phyloP scores from a whole-genome alignment of 2,329 filamentous ascomycete species.

The Nothomitra cinnamomea region DNA sequence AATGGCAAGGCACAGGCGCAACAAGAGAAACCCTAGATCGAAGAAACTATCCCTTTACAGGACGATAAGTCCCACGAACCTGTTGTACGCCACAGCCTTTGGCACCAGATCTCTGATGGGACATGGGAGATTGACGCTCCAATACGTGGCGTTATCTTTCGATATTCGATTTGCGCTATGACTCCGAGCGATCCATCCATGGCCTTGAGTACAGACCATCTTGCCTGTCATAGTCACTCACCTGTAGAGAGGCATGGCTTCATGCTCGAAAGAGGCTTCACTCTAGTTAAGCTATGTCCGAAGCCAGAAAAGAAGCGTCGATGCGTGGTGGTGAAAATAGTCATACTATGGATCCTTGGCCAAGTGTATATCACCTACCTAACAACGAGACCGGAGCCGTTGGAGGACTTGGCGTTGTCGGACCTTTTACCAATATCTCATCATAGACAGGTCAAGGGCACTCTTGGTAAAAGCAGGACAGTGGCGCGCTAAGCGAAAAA shows the following conservation, averaged over 20 bases:
- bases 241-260: background rate
- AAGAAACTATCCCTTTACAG: background rate
- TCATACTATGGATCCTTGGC: background rate
- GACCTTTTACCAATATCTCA: constrained; percentile 49
- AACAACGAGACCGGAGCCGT: constrained; percentile 26
- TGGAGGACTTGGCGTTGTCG: constrained; percentile 30
- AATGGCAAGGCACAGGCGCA: background rate
- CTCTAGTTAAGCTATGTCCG: background rate
- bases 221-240: constrained; percentile 8
- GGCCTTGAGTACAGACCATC: constrained; percentile 7
- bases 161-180: constrained; percentile 6
- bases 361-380: background rate
- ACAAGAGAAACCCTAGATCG: background rate
- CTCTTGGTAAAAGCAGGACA: constrained; percentile 4
- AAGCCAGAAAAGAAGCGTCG: background rate
- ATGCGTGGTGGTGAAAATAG: background rate
- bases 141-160: constrained; percentile 12
- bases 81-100: constrained; percentile 42
- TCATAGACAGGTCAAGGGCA: constrained; percentile 25
- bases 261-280: background rate
- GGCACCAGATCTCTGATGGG: constrained; percentile 31
- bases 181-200: constrained; percentile 8
- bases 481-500: constrained; percentile 8
- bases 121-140: constrained; percentile 18
- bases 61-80: background rate